A percentile compares a stretch with the other conserved stretches of the same genome.
Conservation (phyloP, 2,329 filamentous ascomycete species). For the Venturiaceae sp. region DNA sequence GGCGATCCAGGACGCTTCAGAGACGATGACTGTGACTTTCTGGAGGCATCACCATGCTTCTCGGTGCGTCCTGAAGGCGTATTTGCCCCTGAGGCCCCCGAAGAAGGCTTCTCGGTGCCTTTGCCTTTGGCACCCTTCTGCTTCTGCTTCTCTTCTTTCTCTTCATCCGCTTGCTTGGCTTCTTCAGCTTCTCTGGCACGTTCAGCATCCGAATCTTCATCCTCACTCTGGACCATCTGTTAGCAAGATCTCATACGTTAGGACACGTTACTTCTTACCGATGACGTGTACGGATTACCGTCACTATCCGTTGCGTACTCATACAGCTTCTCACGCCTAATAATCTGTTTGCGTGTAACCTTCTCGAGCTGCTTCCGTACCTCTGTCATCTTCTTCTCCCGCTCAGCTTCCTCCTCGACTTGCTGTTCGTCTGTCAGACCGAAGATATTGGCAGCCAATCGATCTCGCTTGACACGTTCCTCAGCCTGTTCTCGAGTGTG, state of each 20-base stretch:
- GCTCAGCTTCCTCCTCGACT: conserved; percentile 56
- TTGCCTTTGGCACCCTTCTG: conserved; percentile 17
- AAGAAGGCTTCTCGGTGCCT: conserved; percentile 31
- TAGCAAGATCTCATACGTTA: conserved; percentile 15
- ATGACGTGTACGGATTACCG: conserved; percentile 33
- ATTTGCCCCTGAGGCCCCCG: conserved; percentile 55
- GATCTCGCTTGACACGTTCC: conserved; percentile 60
- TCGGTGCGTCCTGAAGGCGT: conserved; percentile 51
- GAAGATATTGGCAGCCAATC: conserved; percentile 81
- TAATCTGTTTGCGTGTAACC: conserved; percentile 67
- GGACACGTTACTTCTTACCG: conserved; percentile 6
- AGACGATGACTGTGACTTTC: conserved; percentile 34
- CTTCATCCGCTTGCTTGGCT: conserved; percentile 38
- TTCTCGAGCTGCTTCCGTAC: conserved; percentile 65
- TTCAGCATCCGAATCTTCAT: conserved; percentile 58
- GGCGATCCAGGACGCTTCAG: conserved; percentile 81
- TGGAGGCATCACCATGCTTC: conserved; percentile 41
- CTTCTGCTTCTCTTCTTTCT: conserved; percentile 35
- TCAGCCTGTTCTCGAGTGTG: conserved; percentile 55
- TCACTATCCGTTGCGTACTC: conserved; percentile 70
- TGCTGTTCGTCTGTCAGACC: conserved; percentile 45
- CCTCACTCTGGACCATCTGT: conserved; percentile 37
- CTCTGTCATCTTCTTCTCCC: conserved; percentile 58
- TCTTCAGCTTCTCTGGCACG: conserved; percentile 43
- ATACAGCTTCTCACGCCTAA: conserved; percentile 75